Base-by-base conservation (phyloP, 2,329 filamentous ascomycete species). In the Neonectria hederae region DNA sequence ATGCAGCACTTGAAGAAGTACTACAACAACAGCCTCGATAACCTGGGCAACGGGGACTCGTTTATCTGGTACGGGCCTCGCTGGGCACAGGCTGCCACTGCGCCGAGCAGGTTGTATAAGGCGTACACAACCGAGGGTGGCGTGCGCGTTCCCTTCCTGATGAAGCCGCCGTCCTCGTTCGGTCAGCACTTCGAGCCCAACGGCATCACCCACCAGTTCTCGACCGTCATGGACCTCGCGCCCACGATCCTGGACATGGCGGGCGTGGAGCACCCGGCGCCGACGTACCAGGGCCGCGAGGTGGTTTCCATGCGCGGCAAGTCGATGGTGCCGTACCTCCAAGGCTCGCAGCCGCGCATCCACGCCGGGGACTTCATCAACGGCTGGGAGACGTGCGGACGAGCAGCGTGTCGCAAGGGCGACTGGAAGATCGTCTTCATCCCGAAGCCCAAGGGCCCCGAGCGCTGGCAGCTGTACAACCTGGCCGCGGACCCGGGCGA, bases 381-480 rank as follows among this genome's bases (percentile, higher is more conserved):
- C 54, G 86, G 86, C 24, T 88, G 86, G 85, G 85, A 89, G 65
- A 83, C 82, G 0, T 87, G 83, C 68, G 83, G 84, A 0, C 81
- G 82, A 4, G 69, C 66, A 2, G 87, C 87, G 0, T 80, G 87
- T 24, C 84, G 86, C 46, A 84, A 83, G 57, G 85, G 83, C 8
- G 81, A 86, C 69, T 89, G 83, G 81, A 88, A 88, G 73, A 85
- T 85, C 5, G 82, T 86, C 46, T 87, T 84, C 70, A 85, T 88
- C 54, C 85, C 84, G 1, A 84, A 83, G 60, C 85, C 83, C 21
- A 71, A 72, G 56, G 75, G 68, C 19, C 21, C 86, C 0, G 85
- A 86, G 70, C 80, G 81, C 26, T 89, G 86, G 86, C 83, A 88
- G 75, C 75, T 89, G 42, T 88, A 87, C 70, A 82, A 88, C 69